These are phyloP conservation scores for Middelhovenomyces tepae DNA, from an alignment of 805 yeast species.

Conservation along the genomic window DNA sequence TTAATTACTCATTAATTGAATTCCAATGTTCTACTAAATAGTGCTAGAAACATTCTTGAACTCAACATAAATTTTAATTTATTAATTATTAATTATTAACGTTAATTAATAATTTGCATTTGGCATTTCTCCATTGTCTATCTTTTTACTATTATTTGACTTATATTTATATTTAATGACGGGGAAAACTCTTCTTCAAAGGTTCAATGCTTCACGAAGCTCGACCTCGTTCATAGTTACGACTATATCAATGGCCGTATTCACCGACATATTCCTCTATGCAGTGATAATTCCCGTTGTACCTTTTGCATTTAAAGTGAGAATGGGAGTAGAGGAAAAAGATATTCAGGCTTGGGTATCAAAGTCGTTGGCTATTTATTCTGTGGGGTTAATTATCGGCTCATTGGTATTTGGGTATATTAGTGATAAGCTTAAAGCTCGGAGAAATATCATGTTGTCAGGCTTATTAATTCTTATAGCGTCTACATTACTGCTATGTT, in stretches of 20 bases:
- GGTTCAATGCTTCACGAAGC: too few relatives aligned
- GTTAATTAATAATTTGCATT: too few relatives aligned
- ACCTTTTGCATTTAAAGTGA: conserved; percentile 24
- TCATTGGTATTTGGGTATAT: conserved; percentile 24
- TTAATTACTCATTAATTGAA: too few relatives aligned
- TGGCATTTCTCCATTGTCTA: too few relatives aligned
- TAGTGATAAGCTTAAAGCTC: conserved; percentile 19
- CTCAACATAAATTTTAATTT: too few relatives aligned
- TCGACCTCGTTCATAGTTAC: conserved; percentile 18
- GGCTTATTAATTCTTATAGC: conserved; percentile 25
- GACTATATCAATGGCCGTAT: conserved; percentile 26
- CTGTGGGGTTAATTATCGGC: conserved; percentile 26
- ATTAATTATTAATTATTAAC: too few relatives aligned
- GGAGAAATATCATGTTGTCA: conserved; percentile 23
- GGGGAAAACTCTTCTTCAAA: too few relatives aligned
- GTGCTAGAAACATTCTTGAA: too few relatives aligned
- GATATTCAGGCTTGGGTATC: conserved; percentile 23
- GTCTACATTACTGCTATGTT: conserved; percentile 24
- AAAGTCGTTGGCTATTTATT: conserved; percentile 24
- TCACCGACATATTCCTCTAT: conserved; percentile 27
- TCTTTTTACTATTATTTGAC: too few relatives aligned
- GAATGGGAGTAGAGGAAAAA: conserved; percentile 21
- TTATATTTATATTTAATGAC: too few relatives aligned
- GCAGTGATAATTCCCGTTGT: conserved; percentile 26
- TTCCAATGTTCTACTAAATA: too few relatives aligned